These are phyloP conservation scores for Vaccinium corymbosum DNA, from an alignment of 148 eudicot genomes.

Conservation along the genomic window DNA sequence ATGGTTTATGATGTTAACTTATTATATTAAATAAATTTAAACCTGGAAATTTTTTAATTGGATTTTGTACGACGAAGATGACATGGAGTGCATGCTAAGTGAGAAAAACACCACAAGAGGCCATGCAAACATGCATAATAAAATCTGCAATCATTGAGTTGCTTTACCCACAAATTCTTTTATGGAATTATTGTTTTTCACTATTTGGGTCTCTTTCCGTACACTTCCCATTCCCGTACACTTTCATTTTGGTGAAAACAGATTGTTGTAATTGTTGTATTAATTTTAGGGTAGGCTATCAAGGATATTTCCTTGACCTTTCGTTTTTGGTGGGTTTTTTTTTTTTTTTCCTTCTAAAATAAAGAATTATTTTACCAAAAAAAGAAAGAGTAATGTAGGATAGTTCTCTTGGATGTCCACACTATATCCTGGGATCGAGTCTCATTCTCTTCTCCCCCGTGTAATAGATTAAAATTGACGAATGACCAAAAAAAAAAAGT, in stretches of 20 bases:
- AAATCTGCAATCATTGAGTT: conserved; percentile 7
- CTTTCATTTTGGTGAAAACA: background rate
- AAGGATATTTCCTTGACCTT: too few species aligned
- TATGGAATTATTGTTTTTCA: background rate
- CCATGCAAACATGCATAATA: background rate
- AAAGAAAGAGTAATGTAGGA: too few species aligned
- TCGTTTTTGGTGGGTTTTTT: too few species aligned
- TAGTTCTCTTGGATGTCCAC: too few species aligned
- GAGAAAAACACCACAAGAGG: background rate
- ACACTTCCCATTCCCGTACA: background rate
- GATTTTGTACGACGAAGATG: conserved; percentile 11
- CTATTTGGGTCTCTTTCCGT: background rate
- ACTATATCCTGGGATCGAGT: too few species aligned
- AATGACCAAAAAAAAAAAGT: too few species aligned
- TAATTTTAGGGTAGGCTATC: too few species aligned
- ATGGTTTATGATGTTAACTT: background rate
- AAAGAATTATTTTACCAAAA: too few species aligned
- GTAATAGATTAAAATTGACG: too few species aligned
- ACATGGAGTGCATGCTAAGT: conserved; percentile 13
- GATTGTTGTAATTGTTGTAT: too few species aligned
- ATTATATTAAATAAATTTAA: background rate
- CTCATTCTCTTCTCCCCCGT: too few species aligned
- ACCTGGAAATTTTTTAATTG: background rate
- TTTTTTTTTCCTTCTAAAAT: too few species aligned
- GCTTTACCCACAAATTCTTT: background rate